Evolutionary conservation across 331 rosid genomes (phyloP).

Genomic region (Quercus tomentella): DNA sequence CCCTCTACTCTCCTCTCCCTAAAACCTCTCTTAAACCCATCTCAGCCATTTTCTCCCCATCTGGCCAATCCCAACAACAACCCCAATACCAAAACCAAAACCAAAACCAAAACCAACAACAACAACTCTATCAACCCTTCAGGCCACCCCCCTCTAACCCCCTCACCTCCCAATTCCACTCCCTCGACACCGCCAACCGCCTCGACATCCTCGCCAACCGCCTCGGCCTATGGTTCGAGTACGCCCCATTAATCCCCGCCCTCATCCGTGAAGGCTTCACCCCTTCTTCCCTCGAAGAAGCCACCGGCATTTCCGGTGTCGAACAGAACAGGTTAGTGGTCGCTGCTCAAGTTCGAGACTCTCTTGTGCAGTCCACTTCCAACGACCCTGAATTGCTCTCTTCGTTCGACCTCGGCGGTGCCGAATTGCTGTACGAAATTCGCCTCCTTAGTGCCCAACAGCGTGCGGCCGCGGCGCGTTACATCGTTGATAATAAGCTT

Average conservation of each 20-base stretch:
- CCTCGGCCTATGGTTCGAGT: slow-evolving; percentile 74
- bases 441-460: slow-evolving; percentile 60
- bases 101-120: not conserved
- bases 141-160: slow-evolving; percentile 52
- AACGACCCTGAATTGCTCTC: slow-evolving; percentile 38
- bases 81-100: slow-evolving; percentile 11
- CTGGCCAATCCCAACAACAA: slow-evolving; percentile 19
- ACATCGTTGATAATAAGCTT: slow-evolving; percentile 29
- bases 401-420: slow-evolving; percentile 60
- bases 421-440: slow-evolving; percentile 66
- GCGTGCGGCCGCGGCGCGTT: slow-evolving; percentile 58
- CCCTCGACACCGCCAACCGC: slow-evolving; percentile 46
- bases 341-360: slow-evolving; percentile 69
- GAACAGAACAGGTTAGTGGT: slow-evolving; percentile 79
- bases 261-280: slow-evolving; percentile 68
- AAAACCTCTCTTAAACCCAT: slow-evolving; percentile 20
- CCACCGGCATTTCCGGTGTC: slow-evolving; percentile 66
- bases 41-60: slow-evolving; percentile 21
- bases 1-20: slow-evolving; percentile 12
- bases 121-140: slow-evolving; percentile 73
- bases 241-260: slow-evolving; percentile 66
- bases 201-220: slow-evolving; percentile 63
- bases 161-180: slow-evolving; percentile 37
- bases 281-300: slow-evolving; percentile 62
- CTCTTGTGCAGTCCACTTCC: slow-evolving; percentile 46